Evolutionary conservation across 345 rosid species (phyloP).

Genomic region (Citrus cavaleriei): DNA sequence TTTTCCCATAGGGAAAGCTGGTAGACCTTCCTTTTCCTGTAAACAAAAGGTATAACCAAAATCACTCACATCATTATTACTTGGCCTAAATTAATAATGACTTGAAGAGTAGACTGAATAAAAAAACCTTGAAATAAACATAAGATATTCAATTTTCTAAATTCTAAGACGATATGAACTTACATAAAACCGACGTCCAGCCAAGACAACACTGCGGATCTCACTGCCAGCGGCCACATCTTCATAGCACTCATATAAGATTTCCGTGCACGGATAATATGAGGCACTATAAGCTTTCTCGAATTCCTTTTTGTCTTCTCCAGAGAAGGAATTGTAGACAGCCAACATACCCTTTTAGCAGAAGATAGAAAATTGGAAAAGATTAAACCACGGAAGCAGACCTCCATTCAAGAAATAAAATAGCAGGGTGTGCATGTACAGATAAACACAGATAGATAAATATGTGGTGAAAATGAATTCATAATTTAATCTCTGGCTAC

Average conservation of each 20-base stretch:
- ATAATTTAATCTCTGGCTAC: slow-evolving; percentile 22
- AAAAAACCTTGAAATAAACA: background rate
- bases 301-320: slow-evolving; percentile 70
- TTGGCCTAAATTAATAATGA: background rate
- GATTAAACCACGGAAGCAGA: background rate
- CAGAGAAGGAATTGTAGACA: slow-evolving; percentile 73
- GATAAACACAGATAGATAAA: background rate
- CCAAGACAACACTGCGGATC: slow-evolving; percentile 82
- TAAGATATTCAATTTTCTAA: background rate
- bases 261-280: slow-evolving; percentile 84
- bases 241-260: slow-evolving; percentile 83
- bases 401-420: background rate
- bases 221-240: slow-evolving; percentile 85
- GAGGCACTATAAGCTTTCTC: slow-evolving; percentile 82
- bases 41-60: slow-evolving; percentile 3
- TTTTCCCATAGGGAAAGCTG: slow-evolving; percentile 96
- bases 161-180: slow-evolving; percentile 1
- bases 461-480: background rate
- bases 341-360: slow-evolving; percentile 79
- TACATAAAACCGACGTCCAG: slow-evolving; percentile 89
- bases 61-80: background rate
- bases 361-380: background rate
- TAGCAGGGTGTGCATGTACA: background rate
- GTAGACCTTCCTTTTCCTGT: slow-evolving; percentile 91
- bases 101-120: background rate